Evolutionary conservation across 805 yeast species (phyloP).

Genomic region (Kodamaea restingae): DNA sequence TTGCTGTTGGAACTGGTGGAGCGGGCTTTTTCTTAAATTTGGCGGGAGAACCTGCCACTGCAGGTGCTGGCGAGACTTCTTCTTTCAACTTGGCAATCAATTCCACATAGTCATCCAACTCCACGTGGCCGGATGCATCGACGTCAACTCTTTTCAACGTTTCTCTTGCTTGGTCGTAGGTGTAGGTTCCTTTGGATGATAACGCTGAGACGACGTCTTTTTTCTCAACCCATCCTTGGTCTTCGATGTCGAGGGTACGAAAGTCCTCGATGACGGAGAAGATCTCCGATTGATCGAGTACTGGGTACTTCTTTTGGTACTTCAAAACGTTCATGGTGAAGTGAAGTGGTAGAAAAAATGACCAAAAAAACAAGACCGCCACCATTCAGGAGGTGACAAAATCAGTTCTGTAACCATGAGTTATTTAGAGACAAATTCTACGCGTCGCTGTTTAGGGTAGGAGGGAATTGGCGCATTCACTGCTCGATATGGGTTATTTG

Average conservation of each 20-base stretch:
- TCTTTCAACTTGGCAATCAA: constrained; percentile 78
- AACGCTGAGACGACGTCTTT: constrained; percentile 83
- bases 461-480: too few relatives aligned
- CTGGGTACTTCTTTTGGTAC: constrained; percentile 74
- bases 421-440: too few relatives aligned
- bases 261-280: constrained; percentile 84
- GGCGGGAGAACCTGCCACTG: constrained; percentile 2
- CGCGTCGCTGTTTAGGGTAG: too few relatives aligned
- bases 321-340: constrained; percentile 39
- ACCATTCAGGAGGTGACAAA: too few relatives aligned
- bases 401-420: too few relatives aligned
- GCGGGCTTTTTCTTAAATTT: constrained; percentile 17
- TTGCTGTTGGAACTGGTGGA: constrained; percentile 49
- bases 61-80: constrained; percentile 22
- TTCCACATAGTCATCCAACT: constrained; percentile 88
- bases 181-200: constrained; percentile 70
- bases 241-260: constrained; percentile 79
- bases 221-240: constrained; percentile 92
- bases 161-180: constrained; percentile 92
- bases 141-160: constrained; percentile 86
- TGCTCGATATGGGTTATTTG: too few relatives aligned
- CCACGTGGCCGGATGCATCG: constrained; percentile 96
- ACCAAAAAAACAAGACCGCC: too few relatives aligned
- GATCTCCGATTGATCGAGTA: constrained; percentile 79
- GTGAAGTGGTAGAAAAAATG: neutral